Evolutionary conservation across 495 filamentous ascomycete genomes (phyloP), one percentile per base, ranked within the genome.

Genomic region (Penicillium flavigenum): DNA sequence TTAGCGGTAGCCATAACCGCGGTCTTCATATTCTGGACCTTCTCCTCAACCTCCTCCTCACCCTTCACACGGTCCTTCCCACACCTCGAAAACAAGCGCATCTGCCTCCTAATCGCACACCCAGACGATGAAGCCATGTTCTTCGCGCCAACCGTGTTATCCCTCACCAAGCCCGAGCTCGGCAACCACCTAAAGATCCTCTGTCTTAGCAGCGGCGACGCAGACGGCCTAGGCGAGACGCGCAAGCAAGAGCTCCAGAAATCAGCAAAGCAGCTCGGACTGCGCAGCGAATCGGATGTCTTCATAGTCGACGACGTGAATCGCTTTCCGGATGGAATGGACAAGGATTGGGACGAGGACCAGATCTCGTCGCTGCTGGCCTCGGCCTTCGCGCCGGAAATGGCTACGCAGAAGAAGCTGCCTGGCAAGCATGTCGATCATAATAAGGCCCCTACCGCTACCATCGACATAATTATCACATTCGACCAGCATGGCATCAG

Each of bases 121-220:
- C 94, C 94, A 0, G 94, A 98, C 71, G 94, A 98, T 60, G 94
- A 98, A 77, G 95, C 94, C 63, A 98, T 98, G 94, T 98, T 98
- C 79, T 98, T 98, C 74, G 84, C 93, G 57, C 94, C 94, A 0
- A 88, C 91, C 0, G 81, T 98, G 3, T 77, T 95, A 51, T 84
- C 87, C 5, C 80, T 98, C 27, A 91, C 91, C 16, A 80, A 82
- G 20, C 79, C 88, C 67, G 82, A 84, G 56, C 73, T 87, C 20
- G 88, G 90, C 1, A 98, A 98, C 66, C 90, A 91, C 65, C 78
- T 98, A 60, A 92, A 92, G 72, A 94, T 98, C 61, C 79, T 98
- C 32, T 98, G 94, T 73, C 76, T 98, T 51, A 93, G 89, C 70
- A 91, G 83, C 60, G 90, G 91, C 47, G 79, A 97, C 66, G 91